A percentile compares a stretch with the other conserved stretches of the same genome.
These are phyloP conservation scores for Saksenaea vasiformis DNA, from an alignment of 371 early-diverging fungal genomes.

Conservation along the genomic window DNA sequence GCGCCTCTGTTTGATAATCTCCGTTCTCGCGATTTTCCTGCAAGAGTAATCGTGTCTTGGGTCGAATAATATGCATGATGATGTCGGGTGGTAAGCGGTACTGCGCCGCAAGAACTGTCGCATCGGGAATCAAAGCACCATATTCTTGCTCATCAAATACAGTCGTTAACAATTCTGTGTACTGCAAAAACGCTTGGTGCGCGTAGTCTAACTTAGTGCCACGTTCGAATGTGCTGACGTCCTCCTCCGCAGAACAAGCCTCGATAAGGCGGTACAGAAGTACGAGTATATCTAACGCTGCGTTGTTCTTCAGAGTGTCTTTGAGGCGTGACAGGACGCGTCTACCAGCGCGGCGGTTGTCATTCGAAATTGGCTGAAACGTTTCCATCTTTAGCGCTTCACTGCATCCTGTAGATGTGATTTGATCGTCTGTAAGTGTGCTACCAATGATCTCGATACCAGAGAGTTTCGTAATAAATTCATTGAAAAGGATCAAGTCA, in stretches of 20 bases:
- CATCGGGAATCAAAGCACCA: slow-evolving; percentile 57
- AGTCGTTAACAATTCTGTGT: slow-evolving; percentile 63
- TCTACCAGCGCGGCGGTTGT: slow-evolving; percentile 53
- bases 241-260: slow-evolving; percentile 49
- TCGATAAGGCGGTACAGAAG: slow-evolving; percentile 49
- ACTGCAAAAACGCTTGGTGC: slow-evolving; percentile 65
- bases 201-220: slow-evolving; percentile 36
- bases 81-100: slow-evolving; percentile 72
- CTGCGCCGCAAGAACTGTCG: slow-evolving; percentile 53
- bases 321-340: slow-evolving; percentile 62
- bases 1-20: slow-evolving; percentile 21
- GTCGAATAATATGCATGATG: slow-evolving; percentile 76
- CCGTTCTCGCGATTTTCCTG: slow-evolving; percentile 9
- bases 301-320: slow-evolving; percentile 60
- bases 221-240: slow-evolving; percentile 59
- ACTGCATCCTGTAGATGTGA: slow-evolving; percentile 71
- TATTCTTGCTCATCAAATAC: slow-evolving; percentile 66
- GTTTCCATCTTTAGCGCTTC: slow-evolving; percentile 60
- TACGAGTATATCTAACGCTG: slow-evolving; percentile 59
- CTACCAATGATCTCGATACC: slow-evolving; percentile 66
- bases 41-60: slow-evolving; percentile 51
- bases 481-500: slow-evolving; percentile 67
- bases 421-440: slow-evolving; percentile 57
- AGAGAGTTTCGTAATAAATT: slow-evolving; percentile 74
- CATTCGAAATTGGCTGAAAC: slow-evolving; percentile 46